A percentile compares a stretch with the other conserved stretches of the same genome.
Evolutionary conservation across 495 filamentous ascomycete genomes (phyloP).

Genomic region (Amphirosellinia nigrospora): DNA sequence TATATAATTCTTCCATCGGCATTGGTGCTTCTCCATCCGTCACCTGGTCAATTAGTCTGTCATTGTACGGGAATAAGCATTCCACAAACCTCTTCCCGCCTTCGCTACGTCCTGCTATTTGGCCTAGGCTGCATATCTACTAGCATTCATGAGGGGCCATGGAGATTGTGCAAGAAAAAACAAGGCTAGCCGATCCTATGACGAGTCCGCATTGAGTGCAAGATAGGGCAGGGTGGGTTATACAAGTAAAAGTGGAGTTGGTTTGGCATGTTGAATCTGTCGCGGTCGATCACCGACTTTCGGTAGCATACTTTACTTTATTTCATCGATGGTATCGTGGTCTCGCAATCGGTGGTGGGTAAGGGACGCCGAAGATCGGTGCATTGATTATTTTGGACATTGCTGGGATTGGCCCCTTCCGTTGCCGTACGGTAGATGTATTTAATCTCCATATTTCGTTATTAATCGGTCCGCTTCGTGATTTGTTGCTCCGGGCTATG

Average conservation of each 20-base stretch:
- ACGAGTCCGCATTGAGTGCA: slow-evolving; percentile 13
- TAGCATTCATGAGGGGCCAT: slow-evolving; percentile 10
- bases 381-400: background rate
- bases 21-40: background rate
- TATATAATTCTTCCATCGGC: background rate
- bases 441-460: background rate
- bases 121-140: slow-evolving; percentile 10
- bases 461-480: background rate
- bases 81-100: background rate
- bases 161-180: background rate
- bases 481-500: background rate
- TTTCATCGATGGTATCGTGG: background rate
- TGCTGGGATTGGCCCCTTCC: background rate
- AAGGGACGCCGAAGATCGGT: slow-evolving; percentile 15
- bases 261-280: background rate
- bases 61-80: slow-evolving; percentile 21
- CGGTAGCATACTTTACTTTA: background rate
- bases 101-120: background rate
- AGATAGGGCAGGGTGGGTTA: slow-evolving; percentile 2
- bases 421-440: background rate
- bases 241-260: slow-evolving; percentile 11
- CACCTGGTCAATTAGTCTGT: background rate
- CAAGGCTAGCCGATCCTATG: slow-evolving; percentile 2
- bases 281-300: slow-evolving; percentile 7
- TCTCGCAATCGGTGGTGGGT: slow-evolving; percentile 1